These are phyloP conservation scores for Gentiana macrophylla DNA, from an alignment of 257 asterid species.

Conservation along the genomic window DNA sequence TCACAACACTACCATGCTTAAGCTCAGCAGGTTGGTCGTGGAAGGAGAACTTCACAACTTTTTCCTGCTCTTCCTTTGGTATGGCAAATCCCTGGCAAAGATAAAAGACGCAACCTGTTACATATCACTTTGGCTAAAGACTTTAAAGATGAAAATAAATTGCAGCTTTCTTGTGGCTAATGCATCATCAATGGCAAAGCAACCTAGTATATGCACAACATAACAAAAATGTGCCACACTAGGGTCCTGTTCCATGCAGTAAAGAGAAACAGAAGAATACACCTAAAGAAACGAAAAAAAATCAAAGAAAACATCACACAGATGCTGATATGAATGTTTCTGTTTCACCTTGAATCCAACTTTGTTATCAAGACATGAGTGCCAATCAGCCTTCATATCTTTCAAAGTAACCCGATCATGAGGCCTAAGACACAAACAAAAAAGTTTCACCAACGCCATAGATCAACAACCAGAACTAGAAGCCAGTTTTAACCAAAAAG, in stretches of 20 bases:
- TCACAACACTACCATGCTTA: constrained; percentile 88
- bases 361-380: constrained; percentile 65
- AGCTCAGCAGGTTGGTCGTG: constrained; percentile 75
- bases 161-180: background rate
- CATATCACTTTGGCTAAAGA: background rate
- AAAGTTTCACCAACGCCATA: background rate
- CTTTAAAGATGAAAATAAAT: background rate
- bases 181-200: background rate
- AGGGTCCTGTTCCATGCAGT: background rate
- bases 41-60: constrained; percentile 61
- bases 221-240: too few species aligned
- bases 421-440: constrained; percentile 42
- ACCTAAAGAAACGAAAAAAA: too few species aligned
- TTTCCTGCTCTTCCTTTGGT: constrained; percentile 65
- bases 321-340: background rate
- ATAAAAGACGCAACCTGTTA: constrained; percentile 1
- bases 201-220: background rate
- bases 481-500: background rate
- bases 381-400: constrained; percentile 91
- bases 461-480: background rate
- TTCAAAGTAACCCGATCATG: constrained; percentile 76
- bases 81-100: constrained; percentile 69
- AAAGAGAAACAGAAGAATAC: background rate
- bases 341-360: constrained; percentile 74
- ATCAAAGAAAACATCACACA: background rate